Evolutionary conservation across 169 alveolate species (phyloP).

Genomic region (Eimeria maxima): DNA sequence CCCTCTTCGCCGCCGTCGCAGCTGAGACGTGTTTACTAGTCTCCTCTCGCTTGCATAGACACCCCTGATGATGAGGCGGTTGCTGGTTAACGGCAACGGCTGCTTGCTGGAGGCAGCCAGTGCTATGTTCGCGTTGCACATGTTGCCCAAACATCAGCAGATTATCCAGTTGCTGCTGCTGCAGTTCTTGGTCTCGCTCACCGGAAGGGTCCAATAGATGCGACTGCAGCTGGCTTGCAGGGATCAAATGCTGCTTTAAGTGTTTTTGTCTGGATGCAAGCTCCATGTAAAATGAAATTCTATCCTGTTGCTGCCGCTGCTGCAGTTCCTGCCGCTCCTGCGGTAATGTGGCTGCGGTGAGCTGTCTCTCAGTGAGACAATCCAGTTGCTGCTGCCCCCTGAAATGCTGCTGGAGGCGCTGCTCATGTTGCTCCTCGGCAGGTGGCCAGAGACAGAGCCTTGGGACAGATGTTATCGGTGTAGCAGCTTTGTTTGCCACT

Average conservation of each 20-base stretch:
- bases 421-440: constrained; percentile 42
- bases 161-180: constrained; percentile 58
- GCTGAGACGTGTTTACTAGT: constrained; percentile 22
- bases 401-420: constrained; percentile 36
- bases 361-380: constrained; percentile 53
- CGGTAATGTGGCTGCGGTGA: neutral
- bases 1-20: constrained; percentile 27
- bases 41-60: constrained; percentile 58
- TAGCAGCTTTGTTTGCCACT: neutral
- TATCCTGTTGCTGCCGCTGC: constrained; percentile 29
- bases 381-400: constrained; percentile 10
- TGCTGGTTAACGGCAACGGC: constrained; percentile 16
- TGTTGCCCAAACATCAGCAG: constrained; percentile 62
- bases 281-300: constrained; percentile 28
- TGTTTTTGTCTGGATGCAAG: constrained; percentile 57
- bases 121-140: constrained; percentile 16
- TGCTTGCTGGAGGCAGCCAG: constrained; percentile 35
- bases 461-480: neutral
- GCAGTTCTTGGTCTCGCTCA: constrained; percentile 8
- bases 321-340: constrained; percentile 42
- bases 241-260: constrained; percentile 31
- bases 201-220: neutral
- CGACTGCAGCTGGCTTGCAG: constrained; percentile 25
- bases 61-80: constrained; percentile 41
- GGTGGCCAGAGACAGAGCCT: constrained; percentile 12